Base-by-base conservation (phyloP, 2,329 filamentous ascomycete genomes). In the Stagonosporopsis cucurbitacearum region DNA sequence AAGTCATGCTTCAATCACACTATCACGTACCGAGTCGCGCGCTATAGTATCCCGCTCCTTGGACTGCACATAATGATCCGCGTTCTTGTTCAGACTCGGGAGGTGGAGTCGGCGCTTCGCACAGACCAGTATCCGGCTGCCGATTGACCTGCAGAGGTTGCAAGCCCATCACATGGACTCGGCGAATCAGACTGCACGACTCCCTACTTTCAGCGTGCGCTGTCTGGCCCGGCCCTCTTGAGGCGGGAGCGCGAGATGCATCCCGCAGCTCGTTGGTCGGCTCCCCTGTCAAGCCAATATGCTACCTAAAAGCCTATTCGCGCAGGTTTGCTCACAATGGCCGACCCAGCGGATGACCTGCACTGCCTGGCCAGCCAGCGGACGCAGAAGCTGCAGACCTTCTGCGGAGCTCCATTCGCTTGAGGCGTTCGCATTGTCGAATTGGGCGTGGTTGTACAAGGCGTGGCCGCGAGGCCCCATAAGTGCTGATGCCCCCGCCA, bases 201-300 rank as follows among this genome's bases (percentile, higher is more conserved):
- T 25, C 26, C 57, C 52, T 64, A 33, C 47, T 53, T 40, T 56
- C 50, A 44, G 50, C 54, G 56, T 58, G 54, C 65, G 48, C 64
- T 59, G 62, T 58, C 59, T 57, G 55, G 61, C 53, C 59, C 63
- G 63, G 52, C 60, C 61, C 55, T 59, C 59, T 65, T 64, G 55
- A 59, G 60, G 57, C 54, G 54, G 54, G 54, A 57, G 54, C 39
- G 44, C 37, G 49, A 57, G 54, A 62, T 63, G 60, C 62, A 63
- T 66, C 66, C 64, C 64, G 64, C 65, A 56, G 64, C 67, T 72
- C 63, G 66, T 63, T 74, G 71, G 71, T 62, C 50, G 57, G 49
- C 42, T 40, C 50, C 63, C 71, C 61, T 67, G 70, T 60, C 39
- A 25, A 53, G 32, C 62, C 66, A 73, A 73, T 73, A 68, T 68